These are phyloP conservation scores for Tulasnella sp. DNA, from an alignment of 768 basidiomycete genomes.

Conservation along the genomic window DNA sequence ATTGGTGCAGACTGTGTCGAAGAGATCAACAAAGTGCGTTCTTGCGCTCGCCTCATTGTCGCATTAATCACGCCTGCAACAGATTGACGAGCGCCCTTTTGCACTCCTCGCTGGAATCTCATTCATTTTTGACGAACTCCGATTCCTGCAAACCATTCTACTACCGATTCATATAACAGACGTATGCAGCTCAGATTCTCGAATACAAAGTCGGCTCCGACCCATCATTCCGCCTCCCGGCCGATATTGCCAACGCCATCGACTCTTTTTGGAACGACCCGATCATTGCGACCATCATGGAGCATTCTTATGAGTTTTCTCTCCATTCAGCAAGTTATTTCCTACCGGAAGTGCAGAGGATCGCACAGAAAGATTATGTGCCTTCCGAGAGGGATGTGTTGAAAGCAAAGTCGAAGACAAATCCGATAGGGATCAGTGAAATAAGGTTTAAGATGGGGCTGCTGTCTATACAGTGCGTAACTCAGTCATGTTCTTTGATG, in stretches of 20 bases:
- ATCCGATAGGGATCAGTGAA: slow-evolving; percentile 47
- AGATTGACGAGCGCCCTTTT: too few species aligned
- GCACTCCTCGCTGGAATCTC: neutral
- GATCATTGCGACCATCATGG: slow-evolving; percentile 44
- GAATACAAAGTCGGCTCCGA: slow-evolving; percentile 41
- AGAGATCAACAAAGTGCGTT: slow-evolving; percentile 51
- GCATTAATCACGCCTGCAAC: neutral
- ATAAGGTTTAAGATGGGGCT: slow-evolving; percentile 47
- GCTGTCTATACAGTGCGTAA: slow-evolving; percentile 42
- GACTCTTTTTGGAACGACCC: slow-evolving; percentile 47
- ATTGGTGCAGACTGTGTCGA: slow-evolving; percentile 74
- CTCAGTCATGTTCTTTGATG: neutral
- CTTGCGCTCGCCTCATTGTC: too few species aligned
- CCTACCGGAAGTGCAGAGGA: slow-evolving; percentile 43
- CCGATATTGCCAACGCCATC: slow-evolving; percentile 41
- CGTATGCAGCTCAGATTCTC: slow-evolving; percentile 42
- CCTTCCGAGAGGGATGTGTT: slow-evolving; percentile 46
- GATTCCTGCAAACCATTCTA: too few species aligned
- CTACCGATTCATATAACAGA: too few species aligned
- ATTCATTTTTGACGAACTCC: too few species aligned
- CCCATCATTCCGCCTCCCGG: slow-evolving; percentile 33
- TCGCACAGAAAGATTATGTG: slow-evolving; percentile 41
- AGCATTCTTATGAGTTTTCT: slow-evolving; percentile 32
- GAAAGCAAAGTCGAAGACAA: slow-evolving; percentile 45
- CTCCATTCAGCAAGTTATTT: slow-evolving; percentile 34